Evolutionary conservation across 768 basidiomycete genomes (phyloP), one percentile per base, ranked within the genome.

Genomic region (Mycena galopus): DNA sequence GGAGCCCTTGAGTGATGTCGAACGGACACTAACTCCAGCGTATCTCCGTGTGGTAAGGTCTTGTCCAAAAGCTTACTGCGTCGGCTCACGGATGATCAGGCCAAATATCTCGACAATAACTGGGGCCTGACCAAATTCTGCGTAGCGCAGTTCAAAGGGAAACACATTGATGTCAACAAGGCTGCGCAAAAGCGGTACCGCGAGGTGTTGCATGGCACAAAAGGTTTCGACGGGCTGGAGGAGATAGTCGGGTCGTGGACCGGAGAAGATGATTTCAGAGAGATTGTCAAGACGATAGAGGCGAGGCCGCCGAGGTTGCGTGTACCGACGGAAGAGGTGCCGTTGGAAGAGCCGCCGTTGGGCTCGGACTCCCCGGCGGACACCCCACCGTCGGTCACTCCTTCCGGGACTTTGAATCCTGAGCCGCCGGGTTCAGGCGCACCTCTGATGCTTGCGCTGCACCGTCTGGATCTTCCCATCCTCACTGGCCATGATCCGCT

Each of bases 121-220:
- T 97, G 91, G 89, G 85, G 91, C 19, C 89, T 93, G 64, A 96
- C 96, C 29, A 97, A 97, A 79, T 97, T 96, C 82, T 95, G 96
- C 75, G 83, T 94, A 30, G 86, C 87, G 17, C 94, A 96, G 79
- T 95, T 97, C 87, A 93, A 93, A 77, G 91, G 91, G 3, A 80
- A 86, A 3, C 89, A 91, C 47, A 81, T 88, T 2, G 84, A 85
- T 8, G 81, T 90, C 53, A 87, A 85, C 39, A 94, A 92, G 77
- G 81, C 86, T 1, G 88, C 93, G 37, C 87, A 90, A 4, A 91
- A 89, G 63, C 81, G 82, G 3, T 81, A 92, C 57, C 87, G 88
- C 60, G 86, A 90, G 21, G 79, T 80, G 0, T 79, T 96, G 33
- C 81, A 88, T 25, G 83, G 86, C 62, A 89, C 93, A 30, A 96